Evolutionary conservation across 768 basidiomycete species (phyloP).

Genomic region (Lentinula edodes): DNA sequence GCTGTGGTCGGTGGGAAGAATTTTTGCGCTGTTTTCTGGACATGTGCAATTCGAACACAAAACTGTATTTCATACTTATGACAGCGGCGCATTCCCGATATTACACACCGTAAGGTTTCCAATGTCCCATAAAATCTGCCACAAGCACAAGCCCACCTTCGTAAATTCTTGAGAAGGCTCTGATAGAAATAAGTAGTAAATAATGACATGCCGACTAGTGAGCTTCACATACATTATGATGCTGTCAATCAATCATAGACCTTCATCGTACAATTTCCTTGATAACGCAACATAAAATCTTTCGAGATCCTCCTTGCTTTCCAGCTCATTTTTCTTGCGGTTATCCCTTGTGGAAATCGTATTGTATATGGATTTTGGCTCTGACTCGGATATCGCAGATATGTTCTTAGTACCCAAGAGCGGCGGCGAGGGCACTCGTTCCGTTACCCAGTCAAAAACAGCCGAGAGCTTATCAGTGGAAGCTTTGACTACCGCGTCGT

Average conservation of each 20-base stretch:
- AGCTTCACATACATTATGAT: not conserved
- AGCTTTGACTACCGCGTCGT: constrained; percentile 54
- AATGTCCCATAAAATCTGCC: not conserved
- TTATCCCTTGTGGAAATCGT: not conserved
- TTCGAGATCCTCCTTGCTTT: constrained; percentile 74
- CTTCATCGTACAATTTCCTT: constrained; percentile 90
- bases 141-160: not conserved
- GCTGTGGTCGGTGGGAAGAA: not conserved
- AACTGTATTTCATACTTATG: not conserved
- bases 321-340: constrained; percentile 34
- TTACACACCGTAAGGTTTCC: not conserved
- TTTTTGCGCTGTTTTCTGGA: not conserved
- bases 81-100: not conserved
- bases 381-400: not conserved
- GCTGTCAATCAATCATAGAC: constrained; percentile 40
- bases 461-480: constrained; percentile 70
- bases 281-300: constrained; percentile 86
- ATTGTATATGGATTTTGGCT: not conserved
- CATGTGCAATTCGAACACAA: not conserved
- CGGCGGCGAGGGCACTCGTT: constrained; percentile 52
- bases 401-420: constrained; percentile 19
- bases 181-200: not conserved
- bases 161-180: not conserved
- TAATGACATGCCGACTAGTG: not conserved
- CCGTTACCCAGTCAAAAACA: constrained; percentile 77